A percentile compares a stretch with the other conserved stretches of the same genome.
Evolutionary conservation across 805 yeast genomes (phyloP).

Genomic region (Suhomyces sp.): DNA sequence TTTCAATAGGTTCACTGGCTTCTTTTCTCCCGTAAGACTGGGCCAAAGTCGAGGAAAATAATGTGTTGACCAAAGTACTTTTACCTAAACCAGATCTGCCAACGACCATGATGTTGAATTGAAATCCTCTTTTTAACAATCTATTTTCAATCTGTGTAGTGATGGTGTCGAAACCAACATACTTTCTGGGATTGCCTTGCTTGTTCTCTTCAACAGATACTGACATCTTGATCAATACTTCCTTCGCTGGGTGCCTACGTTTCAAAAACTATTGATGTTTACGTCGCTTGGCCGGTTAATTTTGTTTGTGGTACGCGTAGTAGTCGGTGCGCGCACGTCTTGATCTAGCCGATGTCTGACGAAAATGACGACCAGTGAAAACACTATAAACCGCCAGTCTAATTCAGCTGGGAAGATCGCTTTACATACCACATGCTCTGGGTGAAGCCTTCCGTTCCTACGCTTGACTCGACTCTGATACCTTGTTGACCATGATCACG

Average conservation of each 20-base stretch:
- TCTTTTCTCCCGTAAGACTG: constrained; percentile 69
- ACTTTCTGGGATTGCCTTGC: constrained; percentile 57
- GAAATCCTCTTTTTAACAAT: constrained; percentile 87
- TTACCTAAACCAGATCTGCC: constrained; percentile 92
- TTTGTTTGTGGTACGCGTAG: constrained; percentile 4
- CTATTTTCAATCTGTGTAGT: constrained; percentile 94
- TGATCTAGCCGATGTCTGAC: not conserved
- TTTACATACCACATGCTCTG: not conserved
- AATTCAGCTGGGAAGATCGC: not conserved
- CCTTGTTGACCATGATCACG: not conserved
- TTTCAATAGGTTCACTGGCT: constrained; percentile 69
- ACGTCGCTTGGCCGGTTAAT: constrained; percentile 5
- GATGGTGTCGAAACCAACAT: constrained; percentile 96
- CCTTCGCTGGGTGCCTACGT: not conserved
- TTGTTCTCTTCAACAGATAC: constrained; percentile 16
- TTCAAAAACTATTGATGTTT: constrained; percentile 1
- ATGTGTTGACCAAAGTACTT: constrained; percentile 85
- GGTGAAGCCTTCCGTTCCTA: not conserved
- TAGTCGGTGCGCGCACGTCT: not conserved
- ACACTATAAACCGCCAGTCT: not conserved
- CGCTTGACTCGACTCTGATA: not conserved
- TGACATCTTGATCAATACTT: constrained; percentile 3
- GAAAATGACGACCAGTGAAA: not conserved
- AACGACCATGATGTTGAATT: constrained; percentile 90
- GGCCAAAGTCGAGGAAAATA: constrained; percentile 79